A percentile compares a stretch with the other conserved stretches of the same genome.
These are phyloP conservation scores for Corymbia citriodora DNA, from an alignment of 441 rosid genomes.

Conservation along the genomic window DNA sequence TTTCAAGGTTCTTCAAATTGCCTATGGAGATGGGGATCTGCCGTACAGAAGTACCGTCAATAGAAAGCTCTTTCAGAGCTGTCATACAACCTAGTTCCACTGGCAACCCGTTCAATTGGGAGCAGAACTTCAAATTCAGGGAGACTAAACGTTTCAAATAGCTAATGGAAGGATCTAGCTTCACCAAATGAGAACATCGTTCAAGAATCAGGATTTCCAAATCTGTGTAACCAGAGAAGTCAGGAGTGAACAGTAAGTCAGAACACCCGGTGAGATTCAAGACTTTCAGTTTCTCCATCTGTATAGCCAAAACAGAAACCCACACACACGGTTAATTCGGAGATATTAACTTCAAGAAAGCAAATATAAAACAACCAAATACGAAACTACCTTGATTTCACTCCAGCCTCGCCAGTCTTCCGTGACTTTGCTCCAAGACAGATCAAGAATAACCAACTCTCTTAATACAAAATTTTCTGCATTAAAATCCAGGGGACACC, in stretches of 20 bases:
- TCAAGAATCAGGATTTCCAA: background rate
- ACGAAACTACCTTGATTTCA: no score
- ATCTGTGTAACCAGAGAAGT: background rate
- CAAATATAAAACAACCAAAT: no score
- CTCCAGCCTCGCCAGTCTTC: no score
- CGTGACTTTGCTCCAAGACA: no score
- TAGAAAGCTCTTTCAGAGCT: background rate
- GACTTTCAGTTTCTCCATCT: background rate
- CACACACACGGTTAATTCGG: rapidly evolving
- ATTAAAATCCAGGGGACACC: no score
- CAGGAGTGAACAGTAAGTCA: background rate
- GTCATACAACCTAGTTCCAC: rapidly evolving
- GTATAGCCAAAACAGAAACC: background rate
- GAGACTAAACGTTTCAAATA: no score
- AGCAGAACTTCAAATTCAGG: background rate
- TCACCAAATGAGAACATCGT: background rate
- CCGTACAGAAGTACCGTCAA: background rate
- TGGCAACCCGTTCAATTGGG: background rate
- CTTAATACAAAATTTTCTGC: no score
- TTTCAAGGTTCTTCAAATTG: background rate
- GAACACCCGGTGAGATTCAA: background rate
- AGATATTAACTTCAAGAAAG: no score
- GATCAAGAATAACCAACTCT: no score
- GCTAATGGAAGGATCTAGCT: no score
- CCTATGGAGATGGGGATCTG: background rate